Base-by-base conservation (phyloP, 2,329 filamentous ascomycete genomes). In the Stromatinia cepivora region DNA sequence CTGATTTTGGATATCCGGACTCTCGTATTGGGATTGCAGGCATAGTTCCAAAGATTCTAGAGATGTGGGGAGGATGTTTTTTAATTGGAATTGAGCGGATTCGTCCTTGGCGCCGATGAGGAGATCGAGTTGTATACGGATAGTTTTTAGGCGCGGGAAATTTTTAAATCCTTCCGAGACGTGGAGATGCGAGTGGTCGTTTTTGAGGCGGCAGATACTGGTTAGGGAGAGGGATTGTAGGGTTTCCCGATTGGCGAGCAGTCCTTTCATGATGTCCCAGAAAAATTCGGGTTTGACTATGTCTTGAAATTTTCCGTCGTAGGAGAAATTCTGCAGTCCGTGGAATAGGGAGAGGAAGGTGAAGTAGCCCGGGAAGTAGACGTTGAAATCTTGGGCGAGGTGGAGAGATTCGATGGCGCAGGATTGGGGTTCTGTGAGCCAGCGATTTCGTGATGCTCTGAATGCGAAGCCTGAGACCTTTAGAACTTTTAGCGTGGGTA, bases 361-460 rank as follows among this genome's bases (percentile, higher is more conserved):
- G 0, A 0, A 8, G 15, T 9, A 59, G 1, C 1, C 0, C 5
- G 0, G 2, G 4, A 45, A 59, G 17, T 42, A 0, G 8, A 20
- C 0, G 2, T 11, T 6, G 11, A 59, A 45, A 22, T 59, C 25
- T 13, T 59, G 10, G 4, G 3, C 28, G n/a, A 45, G n/a, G 22
- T 45, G 13, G 28, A 59, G 36, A 5, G 36, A 59, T 22, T 45
- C 36, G 8, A 45, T 8, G 13, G 8, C 36, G 22, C 8, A 45
- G 6, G n/a, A 45, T 11, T 36, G 1, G 2, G 9, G 36, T 11
- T 22, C 1, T 2, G 1, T 10, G 2, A 28, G 0, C 57, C 17
- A 22, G 2, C 1, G 20, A 28, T 3, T 17, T 39, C 0, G 15
- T 25, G 1, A 5, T 4, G 10, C n/a, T 3, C 2, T 7, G 25